These are phyloP conservation scores for Termitomyces sp. DNA, from an alignment of 768 basidiomycete genomes.

Conservation along the genomic window DNA sequence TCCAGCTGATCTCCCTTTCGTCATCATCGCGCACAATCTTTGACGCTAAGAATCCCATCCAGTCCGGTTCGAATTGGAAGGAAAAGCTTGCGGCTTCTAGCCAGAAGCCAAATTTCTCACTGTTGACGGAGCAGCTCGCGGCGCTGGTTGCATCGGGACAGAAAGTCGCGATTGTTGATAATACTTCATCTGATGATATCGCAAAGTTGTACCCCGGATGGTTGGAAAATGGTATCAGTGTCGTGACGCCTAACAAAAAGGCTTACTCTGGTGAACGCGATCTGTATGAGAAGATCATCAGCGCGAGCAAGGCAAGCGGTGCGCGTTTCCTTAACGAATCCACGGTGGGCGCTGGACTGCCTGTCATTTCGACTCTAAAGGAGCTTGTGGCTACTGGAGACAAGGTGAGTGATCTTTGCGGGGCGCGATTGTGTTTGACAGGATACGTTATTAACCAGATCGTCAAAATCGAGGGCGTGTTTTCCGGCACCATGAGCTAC, in stretches of 20 bases:
- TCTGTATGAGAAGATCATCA: conserved; percentile 67
- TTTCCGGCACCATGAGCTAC: conserved; percentile 96
- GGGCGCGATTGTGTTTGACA: not conserved
- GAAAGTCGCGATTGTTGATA: conserved; percentile 78
- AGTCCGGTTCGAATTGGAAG: conserved; percentile 34
- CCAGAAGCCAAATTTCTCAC: conserved; percentile 44
- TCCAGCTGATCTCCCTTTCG: conserved; percentile 64
- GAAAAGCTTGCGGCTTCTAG: conserved; percentile 29
- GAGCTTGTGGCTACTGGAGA: conserved; percentile 93
- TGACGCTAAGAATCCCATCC: conserved; percentile 37
- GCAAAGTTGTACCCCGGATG: conserved; percentile 80
- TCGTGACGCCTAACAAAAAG: conserved; percentile 98
- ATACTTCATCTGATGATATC: conserved; percentile 81
- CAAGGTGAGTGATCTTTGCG: conserved; percentile 44
- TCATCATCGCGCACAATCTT: conserved; percentile 62
- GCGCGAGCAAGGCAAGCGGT: conserved; percentile 51
- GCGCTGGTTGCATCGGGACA: conserved; percentile 40
- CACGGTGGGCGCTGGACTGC: conserved; percentile 95
- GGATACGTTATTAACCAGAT: conserved; percentile 38
- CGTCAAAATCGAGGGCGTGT: conserved; percentile 92
- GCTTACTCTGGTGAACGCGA: conserved; percentile 72
- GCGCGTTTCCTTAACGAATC: conserved; percentile 80
- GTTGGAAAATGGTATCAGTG: conserved; percentile 70
- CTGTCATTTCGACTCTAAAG: conserved; percentile 86
- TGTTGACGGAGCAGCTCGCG: conserved; percentile 41